Conservation (phyloP, 1,284 basidiomycete genomes). For the Cutaneotrichosporon cavernicola region DNA sequence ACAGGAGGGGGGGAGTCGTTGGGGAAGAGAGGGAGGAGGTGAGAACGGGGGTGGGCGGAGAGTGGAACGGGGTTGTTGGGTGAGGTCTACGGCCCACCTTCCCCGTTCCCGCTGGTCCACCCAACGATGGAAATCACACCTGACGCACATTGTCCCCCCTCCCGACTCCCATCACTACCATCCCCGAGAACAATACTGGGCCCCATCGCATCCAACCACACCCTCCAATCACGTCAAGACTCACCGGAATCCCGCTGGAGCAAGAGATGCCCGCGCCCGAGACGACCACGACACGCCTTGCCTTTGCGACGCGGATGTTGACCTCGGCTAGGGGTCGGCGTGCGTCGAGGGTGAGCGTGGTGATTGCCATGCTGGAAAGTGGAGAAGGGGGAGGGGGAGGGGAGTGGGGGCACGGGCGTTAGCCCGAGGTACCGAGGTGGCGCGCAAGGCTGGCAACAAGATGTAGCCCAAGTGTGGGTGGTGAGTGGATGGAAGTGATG, state of each 20-base stretch:
- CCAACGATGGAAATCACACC: too few species aligned
- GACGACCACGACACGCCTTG: conserved; percentile 79
- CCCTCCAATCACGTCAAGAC: conserved; percentile 39
- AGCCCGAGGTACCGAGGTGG: background rate
- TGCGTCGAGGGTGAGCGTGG: conserved; percentile 36
- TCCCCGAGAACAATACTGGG: background rate
- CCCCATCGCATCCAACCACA: too few species aligned
- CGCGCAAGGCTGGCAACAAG: background rate
- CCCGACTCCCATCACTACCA: background rate
- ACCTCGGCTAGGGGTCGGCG: conserved; percentile 61
- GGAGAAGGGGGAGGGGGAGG: background rate
- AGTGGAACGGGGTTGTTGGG: background rate
- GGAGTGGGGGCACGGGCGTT: background rate
- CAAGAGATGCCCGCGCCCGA: conserved; percentile 91
- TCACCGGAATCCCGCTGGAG: conserved; percentile 84
- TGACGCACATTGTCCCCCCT: background rate
- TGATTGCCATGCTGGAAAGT: conserved; percentile 32
- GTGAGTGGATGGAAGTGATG: background rate
- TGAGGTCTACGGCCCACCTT: too few species aligned
- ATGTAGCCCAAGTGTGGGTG: background rate
- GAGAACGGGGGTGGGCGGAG: too few species aligned
- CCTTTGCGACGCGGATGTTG: conserved; percentile 73
- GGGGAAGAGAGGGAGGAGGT: background rate
- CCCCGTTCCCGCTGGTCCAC: too few species aligned
- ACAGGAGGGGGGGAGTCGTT: background rate